These are phyloP conservation scores for Ustilago lituana DNA, from an alignment of 1,284 basidiomycete genomes.

Conservation along the genomic window DNA sequence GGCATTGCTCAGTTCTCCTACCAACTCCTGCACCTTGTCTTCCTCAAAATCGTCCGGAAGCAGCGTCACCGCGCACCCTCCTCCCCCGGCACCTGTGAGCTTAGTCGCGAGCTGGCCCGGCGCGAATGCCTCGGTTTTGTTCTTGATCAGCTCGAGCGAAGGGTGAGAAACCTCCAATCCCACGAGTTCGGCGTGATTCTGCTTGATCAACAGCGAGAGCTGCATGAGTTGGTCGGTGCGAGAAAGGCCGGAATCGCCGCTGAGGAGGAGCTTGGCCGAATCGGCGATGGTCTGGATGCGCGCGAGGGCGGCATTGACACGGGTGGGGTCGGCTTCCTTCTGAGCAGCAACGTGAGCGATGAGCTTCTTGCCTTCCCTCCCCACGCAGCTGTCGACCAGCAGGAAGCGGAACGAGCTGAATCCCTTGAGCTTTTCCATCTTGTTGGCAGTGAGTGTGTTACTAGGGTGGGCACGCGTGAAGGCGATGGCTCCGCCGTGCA, in stretches of 20 bases:
- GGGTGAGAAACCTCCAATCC: slow-evolving; percentile 93
- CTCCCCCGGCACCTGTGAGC: slow-evolving; percentile 97
- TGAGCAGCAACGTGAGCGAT: slow-evolving; percentile 85
- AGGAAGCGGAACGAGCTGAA: slow-evolving; percentile 76
- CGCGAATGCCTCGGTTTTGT: slow-evolving; percentile 76
- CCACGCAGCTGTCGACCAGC: slow-evolving; percentile 89
- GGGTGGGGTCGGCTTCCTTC: slow-evolving; percentile 74
- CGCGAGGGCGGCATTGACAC: slow-evolving; percentile 45
- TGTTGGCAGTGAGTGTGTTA: slow-evolving; percentile 71
- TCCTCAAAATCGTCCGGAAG: slow-evolving; percentile 79
- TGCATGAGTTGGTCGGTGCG: slow-evolving; percentile 30
- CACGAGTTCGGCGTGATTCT: slow-evolving; percentile 88
- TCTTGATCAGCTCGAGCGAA: slow-evolving; percentile 82
- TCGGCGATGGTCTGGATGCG: slow-evolving; percentile 52
- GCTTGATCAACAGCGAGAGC: slow-evolving; percentile 72
- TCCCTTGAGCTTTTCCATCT: slow-evolving; percentile 86
- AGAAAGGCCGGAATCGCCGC: slow-evolving; percentile 19
- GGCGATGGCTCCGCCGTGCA: slow-evolving; percentile 90
- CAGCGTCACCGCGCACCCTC: slow-evolving; percentile 94
- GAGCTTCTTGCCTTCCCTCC: slow-evolving; percentile 91
- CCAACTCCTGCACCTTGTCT: slow-evolving; percentile 38
- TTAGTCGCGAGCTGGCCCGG: slow-evolving; percentile 79
- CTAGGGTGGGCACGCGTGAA: slow-evolving; percentile 84
- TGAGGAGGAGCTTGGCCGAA: slow-evolving; percentile 50
- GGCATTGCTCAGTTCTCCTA: slow-evolving; percentile 65